phyloP scores from a whole-genome alignment of 768 basidiomycete genomes.

The Naganishia randhawae region DNA sequence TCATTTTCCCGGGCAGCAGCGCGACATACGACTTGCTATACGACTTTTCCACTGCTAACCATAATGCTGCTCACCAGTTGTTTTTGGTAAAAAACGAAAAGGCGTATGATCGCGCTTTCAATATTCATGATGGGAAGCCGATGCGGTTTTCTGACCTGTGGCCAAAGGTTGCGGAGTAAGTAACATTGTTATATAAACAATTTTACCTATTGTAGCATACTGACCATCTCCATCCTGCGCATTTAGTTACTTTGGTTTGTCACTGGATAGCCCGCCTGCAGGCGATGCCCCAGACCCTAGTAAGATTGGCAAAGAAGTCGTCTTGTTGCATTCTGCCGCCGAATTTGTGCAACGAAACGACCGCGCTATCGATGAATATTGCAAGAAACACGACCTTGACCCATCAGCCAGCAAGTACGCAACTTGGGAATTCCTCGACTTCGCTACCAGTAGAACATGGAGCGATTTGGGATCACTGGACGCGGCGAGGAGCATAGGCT shows the following conservation, averaged over 20 bases:
- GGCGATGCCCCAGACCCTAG: background rate
- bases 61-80: background rate
- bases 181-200: too few relatives aligned
- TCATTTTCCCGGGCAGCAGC: background rate
- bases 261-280: background rate
- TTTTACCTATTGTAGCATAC: too few relatives aligned
- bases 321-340: background rate
- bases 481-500: background rate
- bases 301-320: background rate
- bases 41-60: background rate
- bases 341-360: background rate
- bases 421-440: background rate
- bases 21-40: background rate
- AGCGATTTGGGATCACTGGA: constrained; percentile 2
- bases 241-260: constrained; percentile 2
- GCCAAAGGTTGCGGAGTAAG: constrained; percentile 1
- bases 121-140: constrained; percentile 8
- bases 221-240: background rate
- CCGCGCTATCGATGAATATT: background rate
- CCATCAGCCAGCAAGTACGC: background rate
- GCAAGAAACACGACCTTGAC: background rate
- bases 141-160: constrained; percentile 1
- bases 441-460: background rate
- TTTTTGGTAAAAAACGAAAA: background rate
- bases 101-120: background rate